These are phyloP conservation scores for Aspergillus sp. DNA, from an alignment of 2,329 filamentous ascomycete genomes.

Conservation along the genomic window DNA sequence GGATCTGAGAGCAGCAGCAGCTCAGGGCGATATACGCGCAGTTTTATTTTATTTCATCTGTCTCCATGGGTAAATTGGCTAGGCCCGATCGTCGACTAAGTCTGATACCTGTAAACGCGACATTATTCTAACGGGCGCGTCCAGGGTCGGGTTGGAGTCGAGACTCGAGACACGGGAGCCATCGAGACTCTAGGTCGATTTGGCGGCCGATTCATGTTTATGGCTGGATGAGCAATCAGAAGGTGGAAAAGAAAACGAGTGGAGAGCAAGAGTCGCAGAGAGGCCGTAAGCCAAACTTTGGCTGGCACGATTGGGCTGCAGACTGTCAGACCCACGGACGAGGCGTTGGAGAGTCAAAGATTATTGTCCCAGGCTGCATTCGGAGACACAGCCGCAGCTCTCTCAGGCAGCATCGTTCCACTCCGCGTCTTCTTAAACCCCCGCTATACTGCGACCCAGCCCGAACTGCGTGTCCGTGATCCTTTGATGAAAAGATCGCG, in stretches of 20 bases:
- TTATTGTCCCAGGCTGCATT: not conserved
- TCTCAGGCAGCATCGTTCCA: not conserved
- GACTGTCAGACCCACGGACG: too few relatives aligned
- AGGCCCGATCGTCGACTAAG: not conserved
- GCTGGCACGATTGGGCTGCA: too few relatives aligned
- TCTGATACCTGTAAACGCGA: not conserved
- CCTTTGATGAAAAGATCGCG: too few relatives aligned
- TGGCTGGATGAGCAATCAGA: too few relatives aligned
- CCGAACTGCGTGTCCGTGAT: not conserved
- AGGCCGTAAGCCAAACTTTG: not conserved
- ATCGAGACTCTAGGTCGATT: too few relatives aligned
- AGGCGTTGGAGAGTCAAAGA: too few relatives aligned
- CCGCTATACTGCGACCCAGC: not conserved
- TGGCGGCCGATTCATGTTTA: too few relatives aligned
- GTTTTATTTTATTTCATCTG: not conserved
- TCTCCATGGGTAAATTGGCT: not conserved
- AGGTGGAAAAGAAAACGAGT: not conserved
- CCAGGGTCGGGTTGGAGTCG: not conserved
- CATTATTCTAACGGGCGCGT: not conserved
- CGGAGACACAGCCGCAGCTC: not conserved
- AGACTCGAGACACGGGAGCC: too few relatives aligned
- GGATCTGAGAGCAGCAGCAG: too few relatives aligned
- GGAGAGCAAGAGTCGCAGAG: not conserved
- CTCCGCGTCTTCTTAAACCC: not conserved
- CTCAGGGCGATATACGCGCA: not conserved